Evolutionary conservation across 805 yeast genomes (phyloP).

Genomic region (Debaryomyces castellii): DNA sequence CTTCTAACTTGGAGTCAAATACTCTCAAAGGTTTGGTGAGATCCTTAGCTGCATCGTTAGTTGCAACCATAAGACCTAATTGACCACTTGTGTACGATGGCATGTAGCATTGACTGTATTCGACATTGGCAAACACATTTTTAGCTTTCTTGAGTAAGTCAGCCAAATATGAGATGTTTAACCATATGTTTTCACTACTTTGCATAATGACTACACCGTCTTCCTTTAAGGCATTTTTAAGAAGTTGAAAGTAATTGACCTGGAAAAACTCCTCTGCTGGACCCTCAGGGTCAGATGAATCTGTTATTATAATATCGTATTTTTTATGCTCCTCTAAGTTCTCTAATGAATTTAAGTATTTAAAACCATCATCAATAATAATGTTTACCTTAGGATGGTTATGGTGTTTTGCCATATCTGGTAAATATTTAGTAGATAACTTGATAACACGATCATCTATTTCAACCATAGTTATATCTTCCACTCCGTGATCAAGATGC

Average conservation of each 20-base stretch:
- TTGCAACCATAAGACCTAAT: slow-evolving; percentile 73
- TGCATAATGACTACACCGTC: slow-evolving; percentile 79
- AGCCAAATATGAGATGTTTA: slow-evolving; percentile 54
- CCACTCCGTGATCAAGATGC: slow-evolving; percentile 53
- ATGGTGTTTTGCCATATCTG: slow-evolving; percentile 69
- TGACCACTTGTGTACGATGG: slow-evolving; percentile 91
- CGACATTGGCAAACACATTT: slow-evolving; percentile 58
- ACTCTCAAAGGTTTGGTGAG: slow-evolving; percentile 54
- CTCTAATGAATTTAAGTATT: slow-evolving; percentile 50
- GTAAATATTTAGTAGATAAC: slow-evolving; percentile 68
- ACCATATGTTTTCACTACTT: slow-evolving; percentile 74
- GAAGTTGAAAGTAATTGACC: slow-evolving; percentile 67
- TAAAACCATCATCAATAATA: slow-evolving; percentile 79
- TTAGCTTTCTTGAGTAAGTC: slow-evolving; percentile 48
- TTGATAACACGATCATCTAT: slow-evolving; percentile 82
- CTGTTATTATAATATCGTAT: slow-evolving; percentile 85
- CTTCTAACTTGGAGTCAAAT: slow-evolving; percentile 46
- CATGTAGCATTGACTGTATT: slow-evolving; percentile 75
- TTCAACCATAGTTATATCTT: slow-evolving; percentile 76
- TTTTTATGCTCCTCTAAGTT: slow-evolving; percentile 32
- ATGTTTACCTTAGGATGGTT: slow-evolving; percentile 65
- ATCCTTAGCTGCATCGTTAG: slow-evolving; percentile 49
- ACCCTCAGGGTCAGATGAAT: slow-evolving; percentile 93
- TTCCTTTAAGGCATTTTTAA: slow-evolving; percentile 59
- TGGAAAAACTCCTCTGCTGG: slow-evolving; percentile 92